Conservation (phyloP, 2,329 filamentous ascomycete species). For the Aureobasidium subglaciale region DNA sequence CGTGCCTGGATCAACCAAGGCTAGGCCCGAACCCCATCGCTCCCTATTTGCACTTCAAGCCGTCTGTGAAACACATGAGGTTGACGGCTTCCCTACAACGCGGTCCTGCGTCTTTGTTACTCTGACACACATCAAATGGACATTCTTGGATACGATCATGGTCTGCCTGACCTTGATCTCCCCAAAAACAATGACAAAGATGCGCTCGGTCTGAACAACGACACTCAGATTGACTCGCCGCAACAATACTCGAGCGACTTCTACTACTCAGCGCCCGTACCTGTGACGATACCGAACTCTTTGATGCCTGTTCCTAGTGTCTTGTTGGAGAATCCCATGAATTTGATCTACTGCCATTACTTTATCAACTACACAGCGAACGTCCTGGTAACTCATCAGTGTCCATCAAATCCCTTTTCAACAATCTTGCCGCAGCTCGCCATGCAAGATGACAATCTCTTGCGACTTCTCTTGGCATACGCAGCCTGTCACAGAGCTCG, state of each 20-base stretch:
- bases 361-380: conserved; percentile 75
- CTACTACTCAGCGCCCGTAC: conserved; percentile 64
- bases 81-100: neutral
- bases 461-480: conserved; percentile 72
- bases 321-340: conserved; percentile 68
- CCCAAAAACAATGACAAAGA: conserved; percentile 12
- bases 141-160: conserved; percentile 4
- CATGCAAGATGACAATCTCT: conserved; percentile 60
- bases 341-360: conserved; percentile 66
- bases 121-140: neutral
- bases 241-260: conserved; percentile 22
- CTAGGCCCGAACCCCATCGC: conserved; percentile 4
- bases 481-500: conserved; percentile 75
- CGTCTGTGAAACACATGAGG: neutral
- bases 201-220: neutral
- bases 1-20: conserved; percentile 8
- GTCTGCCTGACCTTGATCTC: conserved; percentile 12
- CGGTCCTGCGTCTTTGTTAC: neutral
- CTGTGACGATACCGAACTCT: conserved; percentile 53
- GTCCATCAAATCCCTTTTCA: conserved; percentile 53
- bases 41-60: neutral
- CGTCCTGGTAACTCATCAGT: conserved; percentile 56
- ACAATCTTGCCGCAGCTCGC: conserved; percentile 60
- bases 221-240: conserved; percentile 12
- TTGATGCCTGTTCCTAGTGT: conserved; percentile 50